Conservation (phyloP, 177 flowering plant species). For the Vitis hybrid region DNA sequence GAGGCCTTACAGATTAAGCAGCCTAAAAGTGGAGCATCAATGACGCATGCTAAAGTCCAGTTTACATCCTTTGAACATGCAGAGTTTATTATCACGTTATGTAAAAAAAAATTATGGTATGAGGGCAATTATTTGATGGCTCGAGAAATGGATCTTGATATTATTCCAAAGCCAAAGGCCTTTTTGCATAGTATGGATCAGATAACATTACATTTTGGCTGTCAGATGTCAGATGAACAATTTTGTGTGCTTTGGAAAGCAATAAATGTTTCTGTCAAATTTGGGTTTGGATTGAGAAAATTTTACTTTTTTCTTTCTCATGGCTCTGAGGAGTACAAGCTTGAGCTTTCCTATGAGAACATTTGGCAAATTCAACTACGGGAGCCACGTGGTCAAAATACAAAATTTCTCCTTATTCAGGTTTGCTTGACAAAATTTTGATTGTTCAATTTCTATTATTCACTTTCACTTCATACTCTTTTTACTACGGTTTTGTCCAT, state of each 20-base stretch:
- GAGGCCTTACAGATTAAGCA: slow-evolving; percentile 42
- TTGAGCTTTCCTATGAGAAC: slow-evolving; percentile 53
- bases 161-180: slow-evolving; percentile 40
- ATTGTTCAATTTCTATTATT: not conserved
- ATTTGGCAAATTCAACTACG: slow-evolving; percentile 61
- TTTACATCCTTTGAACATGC: slow-evolving; percentile 31
- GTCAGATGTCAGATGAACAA: slow-evolving; percentile 44
- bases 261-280: slow-evolving; percentile 32
- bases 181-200: slow-evolving; percentile 31
- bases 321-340: slow-evolving; percentile 32
- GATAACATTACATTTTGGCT: slow-evolving; percentile 49
- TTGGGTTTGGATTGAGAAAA: slow-evolving; percentile 44
- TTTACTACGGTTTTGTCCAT: not conserved
- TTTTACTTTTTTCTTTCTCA: slow-evolving; percentile 35
- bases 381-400: slow-evolving; percentile 24
- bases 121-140: slow-evolving; percentile 37
- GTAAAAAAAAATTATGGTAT: slow-evolving; percentile 25
- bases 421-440: slow-evolving; percentile 18
- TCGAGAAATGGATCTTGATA: slow-evolving; percentile 33
- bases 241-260: slow-evolving; percentile 40
- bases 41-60: slow-evolving; percentile 52
- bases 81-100: slow-evolving; percentile 19
- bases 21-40: slow-evolving; percentile 16
- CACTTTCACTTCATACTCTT: not conserved
- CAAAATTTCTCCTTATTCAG: slow-evolving; percentile 61